Evolutionary conservation across 192 early-diverging fungal genomes (phyloP), one percentile per base, ranked within the genome.

Genomic region (Dissophora ornata): DNA sequence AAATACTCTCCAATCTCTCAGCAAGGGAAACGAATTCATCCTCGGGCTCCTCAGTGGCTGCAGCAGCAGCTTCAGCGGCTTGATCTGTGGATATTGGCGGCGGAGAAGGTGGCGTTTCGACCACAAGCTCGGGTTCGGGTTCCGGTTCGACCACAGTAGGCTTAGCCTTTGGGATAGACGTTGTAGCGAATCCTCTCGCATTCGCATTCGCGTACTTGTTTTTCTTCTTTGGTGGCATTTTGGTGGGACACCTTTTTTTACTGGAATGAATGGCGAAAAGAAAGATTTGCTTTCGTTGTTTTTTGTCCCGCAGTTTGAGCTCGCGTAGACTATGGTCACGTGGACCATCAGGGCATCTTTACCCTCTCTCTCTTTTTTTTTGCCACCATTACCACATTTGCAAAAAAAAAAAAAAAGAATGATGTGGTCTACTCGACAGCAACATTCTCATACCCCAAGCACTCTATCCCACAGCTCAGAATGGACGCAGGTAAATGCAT

Each of bases 161-260:
- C 13, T 79, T 81, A 42, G 62, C 67, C 36, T 73, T 70, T 16
- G 80, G 80, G 19, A 70, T 71, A 18, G 67, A 70, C 6, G 67
- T 79, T 1, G 80, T 81, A 12, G 80, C 75, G 46, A 67, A 81
- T 2, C 74, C 69, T 38, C 80, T 64, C 1, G 80, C 68, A 1
- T 48, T 25, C 11, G 74, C 64, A 58, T 79, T 81, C 8, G 73
- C 62, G 24, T 69, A 75, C 50, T 81, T 79, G 59, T 71, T 79
- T 45, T 81, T 81, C 57, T 70, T 78, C 32, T 81, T 81, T 8
- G 63, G 46, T 21, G 67, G 62, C 63, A 80, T 71, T 38, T 38
- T 9, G 36, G 36, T 9, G 36, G 13, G 36, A 13, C 36, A 38
- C 7, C 13, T 6, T 38, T 13, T n/a, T n/a, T n/a, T n/a, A n/a